Evolutionary conservation across 371 early-diverging fungal species (phyloP).

Genomic region (Rhizomucor pusillus): DNA sequence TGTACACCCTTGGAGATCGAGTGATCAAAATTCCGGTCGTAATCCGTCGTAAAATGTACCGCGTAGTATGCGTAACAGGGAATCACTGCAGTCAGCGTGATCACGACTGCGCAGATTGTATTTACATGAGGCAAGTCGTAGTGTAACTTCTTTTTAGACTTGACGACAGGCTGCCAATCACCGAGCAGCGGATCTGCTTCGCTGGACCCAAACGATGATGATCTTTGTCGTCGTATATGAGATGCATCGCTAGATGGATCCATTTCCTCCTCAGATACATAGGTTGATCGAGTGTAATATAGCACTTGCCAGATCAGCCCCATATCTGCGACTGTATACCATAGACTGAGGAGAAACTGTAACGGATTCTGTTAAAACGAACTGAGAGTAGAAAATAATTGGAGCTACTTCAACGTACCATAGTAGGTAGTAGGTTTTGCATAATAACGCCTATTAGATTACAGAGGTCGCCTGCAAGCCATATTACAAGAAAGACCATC

Average conservation of each 20-base stretch:
- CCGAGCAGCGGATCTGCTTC: not conserved
- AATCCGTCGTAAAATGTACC: not conserved
- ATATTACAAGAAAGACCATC: conserved; percentile 69
- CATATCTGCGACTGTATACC: conserved; percentile 52
- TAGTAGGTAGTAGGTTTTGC: conserved; percentile 70
- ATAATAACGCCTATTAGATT: conserved; percentile 75
- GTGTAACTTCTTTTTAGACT: no score
- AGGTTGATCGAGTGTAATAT: conserved; percentile 34
- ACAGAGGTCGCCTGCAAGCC: conserved; percentile 83
- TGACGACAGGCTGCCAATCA: not conserved
- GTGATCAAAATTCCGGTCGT: not conserved
- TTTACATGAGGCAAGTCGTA: no score
- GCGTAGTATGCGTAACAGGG: conserved; percentile 27
- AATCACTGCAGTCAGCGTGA: conserved; percentile 8
- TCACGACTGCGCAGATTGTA: no score
- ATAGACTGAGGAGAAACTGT: conserved; percentile 42
- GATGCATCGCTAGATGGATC: not conserved
- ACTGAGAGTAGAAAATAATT: no score
- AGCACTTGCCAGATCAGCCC: conserved; percentile 53
- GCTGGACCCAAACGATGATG: not conserved
- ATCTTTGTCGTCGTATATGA: not conserved
- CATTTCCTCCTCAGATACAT: conserved; percentile 2
- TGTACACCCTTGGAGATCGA: conserved; percentile 9
- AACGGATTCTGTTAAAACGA: no score
- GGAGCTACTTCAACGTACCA: conserved; percentile 26